phyloP scores from a whole-genome alignment of 2,329 filamentous ascomycete species.

The Hypoxylon sp. region DNA sequence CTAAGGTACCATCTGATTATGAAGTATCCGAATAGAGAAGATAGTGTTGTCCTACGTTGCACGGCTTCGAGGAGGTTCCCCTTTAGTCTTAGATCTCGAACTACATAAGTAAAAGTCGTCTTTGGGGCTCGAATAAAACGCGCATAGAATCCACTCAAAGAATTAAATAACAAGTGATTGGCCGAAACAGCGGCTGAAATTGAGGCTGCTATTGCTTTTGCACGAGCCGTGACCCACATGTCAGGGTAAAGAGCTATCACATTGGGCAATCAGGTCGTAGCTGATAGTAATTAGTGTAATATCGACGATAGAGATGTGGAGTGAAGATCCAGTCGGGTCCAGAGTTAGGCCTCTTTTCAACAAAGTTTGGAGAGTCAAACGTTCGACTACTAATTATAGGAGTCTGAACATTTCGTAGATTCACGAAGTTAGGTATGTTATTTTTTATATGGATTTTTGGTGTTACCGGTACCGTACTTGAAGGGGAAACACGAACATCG shows the following conservation, averaged over 20 bases:
- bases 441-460: conserved; percentile 2
- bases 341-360: conserved; percentile 3
- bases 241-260: conserved; percentile 14
- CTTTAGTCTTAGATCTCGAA: not conserved
- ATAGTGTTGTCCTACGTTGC: not conserved
- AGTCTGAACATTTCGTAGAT: not conserved
- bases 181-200: conserved; percentile 28
- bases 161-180: conserved; percentile 20
- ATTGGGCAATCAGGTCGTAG: conserved; percentile 34
- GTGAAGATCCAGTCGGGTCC: conserved; percentile 1
- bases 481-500: no score
- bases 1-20: not conserved
- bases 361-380: not conserved
- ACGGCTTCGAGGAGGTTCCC: not conserved
- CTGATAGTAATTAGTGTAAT: conserved; percentile 8
- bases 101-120: not conserved
- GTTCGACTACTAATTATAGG: conserved; percentile 5
- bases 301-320: not conserved
- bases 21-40: not conserved
- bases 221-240: conserved; percentile 27
- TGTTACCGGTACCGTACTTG: no score
- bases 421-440: not conserved
- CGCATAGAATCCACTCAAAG: conserved; percentile 27
- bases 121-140: not conserved
- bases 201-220: conserved; percentile 25